Base-by-base conservation (phyloP, 1,139 yeast genomes). In the Yamadazyma spencermartinsiae region DNA sequence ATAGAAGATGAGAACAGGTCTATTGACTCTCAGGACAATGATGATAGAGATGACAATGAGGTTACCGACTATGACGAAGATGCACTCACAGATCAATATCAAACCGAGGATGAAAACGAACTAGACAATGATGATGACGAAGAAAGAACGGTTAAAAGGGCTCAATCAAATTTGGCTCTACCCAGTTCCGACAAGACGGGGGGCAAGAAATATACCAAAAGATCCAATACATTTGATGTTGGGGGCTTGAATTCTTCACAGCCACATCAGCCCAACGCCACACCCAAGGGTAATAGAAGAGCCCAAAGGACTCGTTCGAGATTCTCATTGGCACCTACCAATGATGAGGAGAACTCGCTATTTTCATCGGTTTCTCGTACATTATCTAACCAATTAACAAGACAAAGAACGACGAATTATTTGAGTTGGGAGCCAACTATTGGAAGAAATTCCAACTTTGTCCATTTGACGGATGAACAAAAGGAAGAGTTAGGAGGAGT, bases 401-500 rank as follows among this genome's bases (percentile, higher is more conserved):
- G 57, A 34, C 51, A 50, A 27, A 76, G 74, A 76, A 76, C 81
- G 40, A 65, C 81, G 1, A 74, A 71, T 46, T 92, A 90, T 53
- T 68, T 92, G 29, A 88, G 97, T 0, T 90, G 95, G 90, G 77
- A 76, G 19, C 98, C 98, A 0, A 88, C 89, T 0, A 76, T 94
- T 34, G 98, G 97, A n/a, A 77, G 98, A 58, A 94, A 94, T 60
- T 92, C 98, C 1, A 86, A 90, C 0, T 92, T 92, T 67, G 86
- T 87, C 2, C 84, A 84, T 21, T 63, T 92, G 40, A 80, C 86
- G 2, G 88, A 82, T 20, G 84, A 78, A 17, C 98, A 94, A 59
- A 88, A 88, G 52, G 95, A 86, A 43, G 99, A 92, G 58, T 65
- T 92, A 33, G 99, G 98, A 24, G 99, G 98, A 38, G 96, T 92